Base-by-base conservation (phyloP, 2,329 filamentous ascomycete genomes). In the Hortaea werneckii region DNA sequence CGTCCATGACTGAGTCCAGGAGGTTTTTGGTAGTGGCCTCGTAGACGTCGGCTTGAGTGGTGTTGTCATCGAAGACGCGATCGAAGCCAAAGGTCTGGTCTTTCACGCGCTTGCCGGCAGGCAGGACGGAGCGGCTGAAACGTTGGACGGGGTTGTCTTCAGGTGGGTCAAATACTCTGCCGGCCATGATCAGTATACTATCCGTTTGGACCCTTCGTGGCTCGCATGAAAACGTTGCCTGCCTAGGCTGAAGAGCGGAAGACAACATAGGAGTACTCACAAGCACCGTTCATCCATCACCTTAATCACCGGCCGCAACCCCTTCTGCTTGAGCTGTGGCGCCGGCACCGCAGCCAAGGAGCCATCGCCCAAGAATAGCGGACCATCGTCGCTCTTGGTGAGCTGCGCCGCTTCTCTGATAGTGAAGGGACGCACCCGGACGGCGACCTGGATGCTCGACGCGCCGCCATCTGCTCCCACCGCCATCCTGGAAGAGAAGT, bases 71-170 rank as follows among this genome's bases (percentile, higher is more conserved):
- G 67, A 98, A 96, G 52, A 98, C 86, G 46, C 86, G 78, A 67
- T 98, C 92, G 69, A 98, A 98, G 43, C 84, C 89, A 58, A 98
- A 98, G 4, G 92, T 92, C 66, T 95, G 89, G 64, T 98, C 94
- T 65, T 98, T 98, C 59, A 92, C 86, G 56, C 88, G 85, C 68
- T 94, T 96, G 46, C 89, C 88, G 44, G 81, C 78, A 1, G 72
- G 72, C 7, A 94, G 78, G 8, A 94, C 35, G 2, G 84, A 87
- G 63, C 82, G 77, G 29, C 85, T 84, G 66, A 95, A 94, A 55
- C 83, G 84, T 50, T 94, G 87, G 6, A 96, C 82, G 0, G 89
- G 86, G 59, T 82, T 94, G 62, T 96, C 89, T 67, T 98, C 92
- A 37, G 92, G 92, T 6, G 92, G 92, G 58, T 98, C 92, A 65